Base-by-base conservation (phyloP, 495 filamentous ascomycete species). In the Antarctomyces pellizariae region DNA sequence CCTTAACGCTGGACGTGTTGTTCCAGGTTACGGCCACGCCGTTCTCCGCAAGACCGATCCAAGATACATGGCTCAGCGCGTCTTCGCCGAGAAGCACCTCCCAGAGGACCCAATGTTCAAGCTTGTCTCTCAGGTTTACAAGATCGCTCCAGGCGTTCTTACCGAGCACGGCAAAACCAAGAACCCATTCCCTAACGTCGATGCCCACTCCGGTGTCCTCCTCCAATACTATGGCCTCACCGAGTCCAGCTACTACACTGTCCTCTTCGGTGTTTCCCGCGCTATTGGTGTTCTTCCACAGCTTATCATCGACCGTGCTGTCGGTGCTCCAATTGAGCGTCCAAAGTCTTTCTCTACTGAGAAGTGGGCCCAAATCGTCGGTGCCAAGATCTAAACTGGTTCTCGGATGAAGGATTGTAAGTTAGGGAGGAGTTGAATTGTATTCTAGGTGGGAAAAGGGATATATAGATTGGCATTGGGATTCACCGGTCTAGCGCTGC, bases 141-240 rank as follows among this genome's bases (percentile, higher is more conserved):
- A 97, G 73, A 93, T 97, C 47, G 86, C 86, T 30, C 89, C 86
- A 36, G 77, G 75, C 45, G 86, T 97, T 32, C 59, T 97, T 41
- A 95, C 89, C 34, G 84, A 95, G 65, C 86, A 97, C 60, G 86
- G 86, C 56, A 97, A 97, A 76, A 90, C 80, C 54, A 89, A 89
- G 74, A 86, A 89, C 72, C 42, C 50, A 24, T 51, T 29, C 41
- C 41, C 42, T 35, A 52, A 52, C 41, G 47, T 59, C 29, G 50
- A 54, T 33, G 55, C 56, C 34, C 86, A 97, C 73, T 90, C 78
- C 21, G 86, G 86, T 62, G 86, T 95, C 38, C 78, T 97, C 37
- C 75, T 97, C 30, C 89, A 97, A 61, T 91, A 97, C 67, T 97
- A 97, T 54, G 86, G 86, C 42, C 62, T 97, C 51, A 95, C 75